Conservation (phyloP, 345 rosid species). For the Gossypium thurberi region DNA sequence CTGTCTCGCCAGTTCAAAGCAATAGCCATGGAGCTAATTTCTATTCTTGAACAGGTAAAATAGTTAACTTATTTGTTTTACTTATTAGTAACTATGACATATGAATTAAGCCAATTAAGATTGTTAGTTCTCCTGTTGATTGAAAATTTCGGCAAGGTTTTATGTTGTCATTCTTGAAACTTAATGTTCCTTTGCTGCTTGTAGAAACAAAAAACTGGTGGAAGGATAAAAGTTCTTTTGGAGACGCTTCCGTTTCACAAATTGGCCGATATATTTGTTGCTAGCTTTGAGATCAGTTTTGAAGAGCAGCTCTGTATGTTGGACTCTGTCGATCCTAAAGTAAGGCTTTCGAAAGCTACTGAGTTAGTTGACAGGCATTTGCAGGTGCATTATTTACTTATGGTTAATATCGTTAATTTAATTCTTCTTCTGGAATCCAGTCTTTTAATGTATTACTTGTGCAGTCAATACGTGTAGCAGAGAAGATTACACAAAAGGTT, state of each 20-base stretch:
- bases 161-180: conserved; percentile 5
- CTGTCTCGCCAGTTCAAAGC: conserved; percentile 92
- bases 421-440: conserved; percentile 15
- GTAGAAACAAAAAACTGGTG: conserved; percentile 92
- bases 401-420: conserved; percentile 13
- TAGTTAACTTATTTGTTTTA: not conserved
- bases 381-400: conserved; percentile 51
- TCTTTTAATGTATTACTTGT: conserved; percentile 27
- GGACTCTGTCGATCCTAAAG: conserved; percentile 91
- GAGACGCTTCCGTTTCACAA: conserved; percentile 96
- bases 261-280: conserved; percentile 98
- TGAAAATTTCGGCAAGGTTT: not conserved
- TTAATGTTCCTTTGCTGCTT: conserved; percentile 17
- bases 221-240: conserved; percentile 88
- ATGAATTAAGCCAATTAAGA: not conserved
- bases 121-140: conserved; percentile 11
- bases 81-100: not conserved
- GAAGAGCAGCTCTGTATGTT: conserved; percentile 94
- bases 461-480: conserved; percentile 99
- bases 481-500: conserved; percentile 97
- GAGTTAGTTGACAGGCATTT: conserved; percentile 97
- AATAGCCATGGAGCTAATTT: conserved; percentile 92
- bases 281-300: conserved; percentile 97
- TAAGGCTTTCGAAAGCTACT: conserved; percentile 85
- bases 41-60: conserved; percentile 92